Percentiles rank a stretch among this genome's conserved stretches.
Conservation (phyloP, 1,139 yeast genomes). For the Kazachstania sp. region DNA sequence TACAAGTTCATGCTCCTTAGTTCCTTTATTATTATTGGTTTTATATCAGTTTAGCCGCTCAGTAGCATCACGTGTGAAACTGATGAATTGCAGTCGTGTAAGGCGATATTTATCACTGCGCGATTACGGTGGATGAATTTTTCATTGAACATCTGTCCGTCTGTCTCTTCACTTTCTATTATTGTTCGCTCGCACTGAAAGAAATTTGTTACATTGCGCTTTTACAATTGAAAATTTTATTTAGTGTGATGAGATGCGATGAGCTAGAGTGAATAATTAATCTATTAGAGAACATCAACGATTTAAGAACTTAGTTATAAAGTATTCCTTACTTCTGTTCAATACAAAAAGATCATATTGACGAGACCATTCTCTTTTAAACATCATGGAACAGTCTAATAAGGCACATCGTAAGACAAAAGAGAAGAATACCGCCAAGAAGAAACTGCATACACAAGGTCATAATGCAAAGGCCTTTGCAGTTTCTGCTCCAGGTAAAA, state of each 20-base stretch:
- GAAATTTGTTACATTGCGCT: background rate
- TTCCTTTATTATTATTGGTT: too few relatives aligned
- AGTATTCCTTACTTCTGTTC: background rate
- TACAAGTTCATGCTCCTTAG: too few relatives aligned
- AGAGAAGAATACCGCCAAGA: constrained; percentile 60
- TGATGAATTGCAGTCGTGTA: too few relatives aligned
- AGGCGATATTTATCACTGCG: too few relatives aligned
- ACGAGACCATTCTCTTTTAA: background rate
- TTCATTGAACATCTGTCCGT: too few relatives aligned
- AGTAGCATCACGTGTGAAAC: too few relatives aligned
- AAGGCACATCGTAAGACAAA: constrained; percentile 54
- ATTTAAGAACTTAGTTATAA: background rate
- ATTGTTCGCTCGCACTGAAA: too few relatives aligned
- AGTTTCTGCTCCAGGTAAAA: constrained; percentile 82
- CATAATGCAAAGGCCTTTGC: constrained; percentile 93
- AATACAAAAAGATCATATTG: background rate
- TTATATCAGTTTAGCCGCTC: too few relatives aligned
- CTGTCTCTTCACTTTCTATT: too few relatives aligned
- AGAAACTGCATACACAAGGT: constrained; percentile 85
- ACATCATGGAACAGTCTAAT: constrained; percentile 41
- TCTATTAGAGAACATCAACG: background rate
- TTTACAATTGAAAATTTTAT: background rate
- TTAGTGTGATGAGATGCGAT: too few relatives aligned
- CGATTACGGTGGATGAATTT: too few relatives aligned
- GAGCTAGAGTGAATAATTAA: too few relatives aligned